Conservation (phyloP, 208 protist species). For the Leishmania major region DNA sequence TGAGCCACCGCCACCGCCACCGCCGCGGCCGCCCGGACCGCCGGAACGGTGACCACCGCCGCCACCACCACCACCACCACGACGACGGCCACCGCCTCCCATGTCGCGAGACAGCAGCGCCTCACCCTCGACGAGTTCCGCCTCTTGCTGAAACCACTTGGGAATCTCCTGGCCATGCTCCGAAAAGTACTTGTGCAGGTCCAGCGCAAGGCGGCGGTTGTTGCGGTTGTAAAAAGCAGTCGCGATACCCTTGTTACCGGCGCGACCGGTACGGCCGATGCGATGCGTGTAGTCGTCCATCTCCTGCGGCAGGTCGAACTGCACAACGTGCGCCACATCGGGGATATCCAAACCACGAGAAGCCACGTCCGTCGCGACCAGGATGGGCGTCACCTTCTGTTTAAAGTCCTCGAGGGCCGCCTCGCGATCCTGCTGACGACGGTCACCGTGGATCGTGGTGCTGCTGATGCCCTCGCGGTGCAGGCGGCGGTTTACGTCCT, state of each 20-base stretch:
- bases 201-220: conserved; percentile 61
- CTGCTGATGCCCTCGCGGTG: conserved; percentile 89
- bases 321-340: conserved; percentile 97
- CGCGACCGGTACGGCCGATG: conserved; percentile 99
- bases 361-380: conserved; percentile 99
- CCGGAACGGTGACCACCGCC: conserved; percentile 24
- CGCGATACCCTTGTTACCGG: conserved; percentile 96
- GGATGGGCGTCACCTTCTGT: conserved; percentile 82
- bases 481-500: conserved; percentile 81
- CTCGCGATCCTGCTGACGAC: conserved; percentile 88
- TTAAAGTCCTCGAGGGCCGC: conserved; percentile 90
- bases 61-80: conserved; percentile 43
- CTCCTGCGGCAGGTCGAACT: conserved; percentile 96
- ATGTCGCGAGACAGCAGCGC: conserved; percentile 51
- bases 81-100: conserved; percentile 37
- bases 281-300: conserved; percentile 99
- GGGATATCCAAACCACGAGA: conserved; percentile 98
- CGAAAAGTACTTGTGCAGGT: conserved; percentile 81
- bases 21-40: conserved; percentile 38
- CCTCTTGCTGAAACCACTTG: conserved; percentile 79
- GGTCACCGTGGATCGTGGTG: conserved; percentile 95
- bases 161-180: conserved; percentile 90
- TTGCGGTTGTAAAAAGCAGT: conserved; percentile 93
- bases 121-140: conserved; percentile 79
- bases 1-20: conserved; percentile 17